phyloP scores from a whole-genome alignment of 306 rosid species.

The Cyamopsis tetragonoloba region DNA sequence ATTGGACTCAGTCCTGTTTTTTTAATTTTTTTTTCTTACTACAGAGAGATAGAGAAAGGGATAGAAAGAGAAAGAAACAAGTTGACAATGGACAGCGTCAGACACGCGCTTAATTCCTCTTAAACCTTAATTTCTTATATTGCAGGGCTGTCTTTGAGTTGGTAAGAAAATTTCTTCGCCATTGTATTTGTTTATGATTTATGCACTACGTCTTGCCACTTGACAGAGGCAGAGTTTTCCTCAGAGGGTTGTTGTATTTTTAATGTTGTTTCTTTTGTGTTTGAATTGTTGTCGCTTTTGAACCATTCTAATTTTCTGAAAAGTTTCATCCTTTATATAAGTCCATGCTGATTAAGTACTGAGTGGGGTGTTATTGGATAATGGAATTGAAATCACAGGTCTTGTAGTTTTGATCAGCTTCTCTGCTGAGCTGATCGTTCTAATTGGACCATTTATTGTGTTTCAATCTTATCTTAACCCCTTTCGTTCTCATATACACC shows the following conservation, averaged over 20 bases:
- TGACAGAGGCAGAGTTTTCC: background rate
- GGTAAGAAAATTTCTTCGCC: slow-evolving; percentile 35
- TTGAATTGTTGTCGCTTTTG: slow-evolving; percentile 8
- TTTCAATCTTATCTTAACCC: too few species aligned
- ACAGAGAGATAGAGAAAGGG: background rate
- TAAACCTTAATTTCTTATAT: slow-evolving; percentile 12
- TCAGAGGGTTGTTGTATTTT: background rate
- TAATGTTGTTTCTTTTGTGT: background rate
- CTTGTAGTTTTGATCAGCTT: background rate
- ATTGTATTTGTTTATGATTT: slow-evolving; percentile 24
- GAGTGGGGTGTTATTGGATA: slow-evolving; percentile 5
- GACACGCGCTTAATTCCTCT: slow-evolving; percentile 40
- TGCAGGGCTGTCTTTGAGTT: slow-evolving; percentile 41
- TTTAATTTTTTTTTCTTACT: too few species aligned
- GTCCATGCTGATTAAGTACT: slow-evolving; percentile 17
- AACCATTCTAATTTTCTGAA: slow-evolving; percentile 24
- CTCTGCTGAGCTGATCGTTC: too few species aligned
- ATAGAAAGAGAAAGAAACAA: background rate
- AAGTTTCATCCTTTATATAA: slow-evolving; percentile 16
- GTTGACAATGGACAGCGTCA: slow-evolving; percentile 46
- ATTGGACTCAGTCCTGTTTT: slow-evolving; percentile 46
- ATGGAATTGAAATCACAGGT: slow-evolving; percentile 36
- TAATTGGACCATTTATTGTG: too few species aligned
- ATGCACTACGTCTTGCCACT: background rate
- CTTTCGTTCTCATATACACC: too few species aligned